Base-by-base conservation (phyloP, 2,329 filamentous ascomycete species). In the Colletotrichum sansevieriae region DNA sequence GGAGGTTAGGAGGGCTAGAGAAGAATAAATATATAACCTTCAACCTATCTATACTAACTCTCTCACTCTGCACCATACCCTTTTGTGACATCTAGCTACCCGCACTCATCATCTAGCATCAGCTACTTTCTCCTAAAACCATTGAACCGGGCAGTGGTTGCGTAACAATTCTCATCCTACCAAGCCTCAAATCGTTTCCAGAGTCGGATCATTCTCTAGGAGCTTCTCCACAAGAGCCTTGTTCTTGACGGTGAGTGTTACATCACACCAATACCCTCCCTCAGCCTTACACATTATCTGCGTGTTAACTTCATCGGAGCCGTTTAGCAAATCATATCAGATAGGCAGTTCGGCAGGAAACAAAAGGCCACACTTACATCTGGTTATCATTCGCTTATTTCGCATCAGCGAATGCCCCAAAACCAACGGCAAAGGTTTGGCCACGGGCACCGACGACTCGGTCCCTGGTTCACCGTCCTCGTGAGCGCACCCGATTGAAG, bases 251-350 rank as follows among this genome's bases (percentile, higher is more conserved):
- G 52, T 22, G 6, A 55, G 49, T 9, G 68, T 41, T 46, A 72
- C 72, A 7, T 73, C 71, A 22, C 65, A 47, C 71, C 71, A 73
- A 29, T 72, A 73, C 2, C 71, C 72, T 4, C 71, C 72, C 9
- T 73, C 65, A 1, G 59, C 72, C 35, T 72, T 72, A 44, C 59
- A 72, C 71, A 73, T 72, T 35, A 73, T 64, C 12, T 35, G 47
- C 0, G 46, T 25, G 13, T 57, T 35, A 7, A 29, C 29, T 18
- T 8, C 15, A 15, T 4, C n/a, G 22, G 9, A 22, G 15, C 29
- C 29, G 29, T 25, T 55, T 41, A 55, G 52, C 35, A 18, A 55
- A 39, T 15, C 37, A 39, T 39, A 39, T 39, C 18, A 39, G 7
- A 25, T 11, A 54, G 4, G 11, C 7, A 54, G 33, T 15, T 51